Percentiles rank a stretch among this genome's conserved stretches.
phyloP scores from a whole-genome alignment of 352 stramenopile genomes.

The Aphanomyces invadans region DNA sequence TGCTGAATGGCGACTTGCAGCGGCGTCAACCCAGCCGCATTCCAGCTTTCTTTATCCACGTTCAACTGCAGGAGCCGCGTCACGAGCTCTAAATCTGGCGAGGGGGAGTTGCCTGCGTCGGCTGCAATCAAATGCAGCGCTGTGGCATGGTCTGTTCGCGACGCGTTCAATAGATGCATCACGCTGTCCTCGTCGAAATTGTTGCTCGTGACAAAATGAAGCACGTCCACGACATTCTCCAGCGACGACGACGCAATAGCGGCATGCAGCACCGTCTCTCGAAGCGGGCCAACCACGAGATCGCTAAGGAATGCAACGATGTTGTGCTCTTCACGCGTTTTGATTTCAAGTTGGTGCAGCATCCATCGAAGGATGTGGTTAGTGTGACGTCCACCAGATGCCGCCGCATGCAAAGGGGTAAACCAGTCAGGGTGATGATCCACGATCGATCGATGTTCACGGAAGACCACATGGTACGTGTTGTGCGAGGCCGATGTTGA shows the following conservation, averaged over 20 bases:
- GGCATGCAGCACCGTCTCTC: conserved; percentile 40
- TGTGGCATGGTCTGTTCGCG: conserved; percentile 29
- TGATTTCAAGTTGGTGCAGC: conserved; percentile 32
- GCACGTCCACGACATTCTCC: conserved; percentile 38
- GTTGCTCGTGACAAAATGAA: conserved; percentile 28
- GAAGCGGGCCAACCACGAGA: conserved; percentile 25
- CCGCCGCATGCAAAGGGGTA: conserved; percentile 40
- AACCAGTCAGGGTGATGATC: conserved; percentile 32
- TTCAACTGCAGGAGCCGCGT: conserved; percentile 39
- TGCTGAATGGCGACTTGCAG: conserved; percentile 49
- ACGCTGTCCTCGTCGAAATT: background rate
- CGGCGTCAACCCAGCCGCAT: conserved; percentile 37
- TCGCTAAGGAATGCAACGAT: conserved; percentile 25
- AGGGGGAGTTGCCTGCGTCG: conserved; percentile 33
- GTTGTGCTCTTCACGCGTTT: background rate
- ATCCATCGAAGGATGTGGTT: conserved; percentile 35
- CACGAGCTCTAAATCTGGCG: conserved; percentile 33
- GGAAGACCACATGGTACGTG: conserved; percentile 16
- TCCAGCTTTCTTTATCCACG: conserved; percentile 44
- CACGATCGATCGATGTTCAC: conserved; percentile 26
- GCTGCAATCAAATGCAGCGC: conserved; percentile 47
- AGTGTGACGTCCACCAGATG: conserved; percentile 34
- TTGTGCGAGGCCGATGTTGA: background rate
- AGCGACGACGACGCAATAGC: conserved; percentile 34
- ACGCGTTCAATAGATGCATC: conserved; percentile 5